Evolutionary conservation across 192 early-diverging fungal species (phyloP).

Genomic region (Entomortierella lignicola): DNA sequence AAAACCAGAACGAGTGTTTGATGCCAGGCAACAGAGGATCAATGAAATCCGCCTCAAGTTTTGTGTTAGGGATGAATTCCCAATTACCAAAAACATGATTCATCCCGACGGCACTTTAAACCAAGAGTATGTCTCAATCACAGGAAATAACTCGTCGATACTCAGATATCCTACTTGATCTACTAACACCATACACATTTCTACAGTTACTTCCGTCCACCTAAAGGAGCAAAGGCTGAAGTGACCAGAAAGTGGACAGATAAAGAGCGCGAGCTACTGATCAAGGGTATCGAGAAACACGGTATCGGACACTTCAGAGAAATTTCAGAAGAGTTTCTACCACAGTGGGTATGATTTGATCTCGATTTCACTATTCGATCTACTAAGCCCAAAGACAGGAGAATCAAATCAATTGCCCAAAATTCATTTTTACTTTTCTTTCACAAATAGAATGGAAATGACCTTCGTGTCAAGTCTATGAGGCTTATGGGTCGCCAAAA

Average conservation of each 20-base stretch:
- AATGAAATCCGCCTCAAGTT: slow-evolving; percentile 87
- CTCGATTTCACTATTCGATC: neutral
- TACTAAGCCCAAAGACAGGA: neutral
- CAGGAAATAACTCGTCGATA: neutral
- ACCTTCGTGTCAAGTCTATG: slow-evolving; percentile 87
- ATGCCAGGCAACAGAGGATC: slow-evolving; percentile 76
- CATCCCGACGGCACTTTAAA: slow-evolving; percentile 86
- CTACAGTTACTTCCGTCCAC: slow-evolving; percentile 79
- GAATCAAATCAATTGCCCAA: neutral
- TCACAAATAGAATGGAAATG: slow-evolving; percentile 68
- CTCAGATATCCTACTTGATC: neutral
- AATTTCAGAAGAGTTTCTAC: slow-evolving; percentile 80
- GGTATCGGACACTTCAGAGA: slow-evolving; percentile 92
- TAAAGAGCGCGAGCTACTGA: slow-evolving; percentile 76
- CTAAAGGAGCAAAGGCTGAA: slow-evolving; percentile 69
- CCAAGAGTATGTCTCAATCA: slow-evolving; percentile 72
- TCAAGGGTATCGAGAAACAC: slow-evolving; percentile 83
- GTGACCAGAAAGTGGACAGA: slow-evolving; percentile 84
- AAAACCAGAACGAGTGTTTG: slow-evolving; percentile 36
- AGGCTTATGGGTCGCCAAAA: slow-evolving; percentile 89
- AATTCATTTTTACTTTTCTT: neutral
- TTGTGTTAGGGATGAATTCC: slow-evolving; percentile 83
- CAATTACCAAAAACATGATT: slow-evolving; percentile 87
- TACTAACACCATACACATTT: neutral
- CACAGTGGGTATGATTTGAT: slow-evolving; percentile 73